These are phyloP conservation scores for Colletotrichum incanum DNA, from an alignment of 2,329 filamentous ascomycete genomes.

Conservation along the genomic window DNA sequence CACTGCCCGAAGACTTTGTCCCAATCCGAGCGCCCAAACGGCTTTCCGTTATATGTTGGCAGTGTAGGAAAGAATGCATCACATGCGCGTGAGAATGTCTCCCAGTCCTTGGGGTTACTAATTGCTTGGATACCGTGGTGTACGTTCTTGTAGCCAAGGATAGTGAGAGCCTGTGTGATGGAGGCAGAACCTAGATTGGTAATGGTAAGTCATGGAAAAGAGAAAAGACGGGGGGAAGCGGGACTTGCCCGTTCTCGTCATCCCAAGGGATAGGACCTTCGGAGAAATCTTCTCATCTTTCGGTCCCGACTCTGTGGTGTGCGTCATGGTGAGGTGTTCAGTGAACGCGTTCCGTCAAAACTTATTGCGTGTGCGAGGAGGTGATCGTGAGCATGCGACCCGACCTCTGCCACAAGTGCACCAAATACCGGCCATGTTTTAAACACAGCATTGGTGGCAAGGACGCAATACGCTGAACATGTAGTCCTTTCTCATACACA, in stretches of 20 bases:
- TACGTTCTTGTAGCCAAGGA: slow-evolving; percentile 53
- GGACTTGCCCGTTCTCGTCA: slow-evolving; percentile 50
- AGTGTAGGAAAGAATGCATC: slow-evolving; percentile 51
- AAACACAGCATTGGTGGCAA: not conserved
- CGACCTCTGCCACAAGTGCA: not conserved
- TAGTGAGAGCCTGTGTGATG: slow-evolving; percentile 52
- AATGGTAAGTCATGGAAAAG: not conserved
- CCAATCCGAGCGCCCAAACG: slow-evolving; percentile 49
- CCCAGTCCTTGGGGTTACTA: slow-evolving; percentile 47
- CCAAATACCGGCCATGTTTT: not conserved
- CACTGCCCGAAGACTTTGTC: slow-evolving; percentile 50
- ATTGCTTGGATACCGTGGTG: slow-evolving; percentile 46
- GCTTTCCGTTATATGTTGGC: slow-evolving; percentile 48
- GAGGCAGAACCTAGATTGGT: slow-evolving; percentile 47
- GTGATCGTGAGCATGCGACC: not conserved
- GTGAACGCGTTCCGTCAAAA: not conserved
- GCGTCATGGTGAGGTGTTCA: not conserved
- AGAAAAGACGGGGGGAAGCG: too few species aligned
- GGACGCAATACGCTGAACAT: not conserved
- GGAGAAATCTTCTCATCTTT: not conserved
- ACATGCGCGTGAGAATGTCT: slow-evolving; percentile 47
- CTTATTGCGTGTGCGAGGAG: not conserved
- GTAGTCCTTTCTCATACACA: not conserved
- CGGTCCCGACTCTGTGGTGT: not conserved
- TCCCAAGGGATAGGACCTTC: slow-evolving; percentile 45